A percentile compares a stretch with the other conserved stretches of the same genome.
phyloP scores from a whole-genome alignment of 2,329 filamentous ascomycete genomes.

The Venturiaceae sp. region DNA sequence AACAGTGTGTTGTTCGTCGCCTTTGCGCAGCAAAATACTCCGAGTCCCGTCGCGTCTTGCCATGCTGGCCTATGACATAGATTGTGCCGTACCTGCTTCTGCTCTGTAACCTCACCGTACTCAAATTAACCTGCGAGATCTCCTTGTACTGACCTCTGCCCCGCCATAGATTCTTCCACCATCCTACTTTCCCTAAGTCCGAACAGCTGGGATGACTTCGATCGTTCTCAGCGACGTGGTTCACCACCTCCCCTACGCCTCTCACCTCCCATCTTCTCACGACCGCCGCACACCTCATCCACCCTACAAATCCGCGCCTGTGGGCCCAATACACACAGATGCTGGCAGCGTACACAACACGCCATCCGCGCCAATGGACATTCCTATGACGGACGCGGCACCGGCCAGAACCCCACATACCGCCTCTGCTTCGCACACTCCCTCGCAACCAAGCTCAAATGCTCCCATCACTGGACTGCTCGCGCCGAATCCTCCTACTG shows the following conservation, averaged over 20 bases:
- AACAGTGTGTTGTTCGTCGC: too few relatives aligned
- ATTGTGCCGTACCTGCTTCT: too few relatives aligned
- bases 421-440: background rate
- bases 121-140: too few relatives aligned
- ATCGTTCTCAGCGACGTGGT: conserved; percentile 58
- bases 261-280: conserved; percentile 26
- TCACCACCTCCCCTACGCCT: conserved; percentile 54
- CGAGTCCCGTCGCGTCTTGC: too few relatives aligned
- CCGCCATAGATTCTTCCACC: background rate
- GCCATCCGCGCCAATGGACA: conserved; percentile 9
- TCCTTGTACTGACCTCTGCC: background rate
- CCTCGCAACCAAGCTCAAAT: conserved; percentile 12
- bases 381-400: conserved; percentile 28
- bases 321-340: conserved; percentile 17
- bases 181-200: background rate
- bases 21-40: too few relatives aligned
- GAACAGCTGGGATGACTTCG: conserved; percentile 42
- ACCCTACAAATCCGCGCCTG: conserved; percentile 20
- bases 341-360: background rate
- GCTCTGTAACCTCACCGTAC: too few relatives aligned
- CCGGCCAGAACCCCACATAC: conserved; percentile 2
- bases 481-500: conserved; percentile 7
- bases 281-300: conserved; percentile 14
- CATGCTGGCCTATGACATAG: too few relatives aligned
- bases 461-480: background rate